Base-by-base conservation (phyloP, 78 protist species). In the Dictyostelium firmibasis region DNA sequence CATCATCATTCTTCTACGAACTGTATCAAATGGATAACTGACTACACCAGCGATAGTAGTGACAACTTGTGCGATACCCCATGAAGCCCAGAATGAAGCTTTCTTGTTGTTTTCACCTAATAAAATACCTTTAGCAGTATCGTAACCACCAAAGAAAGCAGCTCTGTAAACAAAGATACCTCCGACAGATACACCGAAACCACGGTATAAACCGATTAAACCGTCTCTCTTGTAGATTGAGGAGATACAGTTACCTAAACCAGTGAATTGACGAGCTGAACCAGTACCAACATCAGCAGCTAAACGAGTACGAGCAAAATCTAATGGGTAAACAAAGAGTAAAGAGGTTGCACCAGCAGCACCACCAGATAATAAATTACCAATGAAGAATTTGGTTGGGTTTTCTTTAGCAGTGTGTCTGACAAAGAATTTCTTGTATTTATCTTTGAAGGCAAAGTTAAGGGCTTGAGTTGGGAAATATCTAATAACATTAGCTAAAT, bases 401-500 rank as follows among this genome's bases (percentile, higher is more conserved):
- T 23, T 78, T 72, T 93, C 87, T 78, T 79, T 60, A 31, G 64
- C 83, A 72, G 95, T 62, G 70, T 33, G 27, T 67, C 84, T 38
- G 53, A 47, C 89, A 91, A 99, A 98, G 78, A 98, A 38, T 35
- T 50, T 47, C 98, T 99, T 99, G 98, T 95, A 93, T 78, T 81
- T 33, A 79, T 98, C 99, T 98, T 99, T 99, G 99, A 99, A 99
- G 91, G 99, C 98, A 91, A 99, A 98, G 99, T 98, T 98, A 31
- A 99, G 94, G 25, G 99, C 99, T 97, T 98, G 99, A 60, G 99
- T 98, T 70, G 99, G 99, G 99, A 98, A 98, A 97, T 98, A 99
- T 41, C 99, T 99, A 53, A 99, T 77, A 36, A 98, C 97, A 98
- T 99, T 99, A 76, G 99, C 97, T 20, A 93, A 23, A 99, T 98